Evolutionary conservation across 1,284 basidiomycete genomes (phyloP), one percentile per base, ranked within the genome.

Genomic region (Cutaneotrichosporon sp.): DNA sequence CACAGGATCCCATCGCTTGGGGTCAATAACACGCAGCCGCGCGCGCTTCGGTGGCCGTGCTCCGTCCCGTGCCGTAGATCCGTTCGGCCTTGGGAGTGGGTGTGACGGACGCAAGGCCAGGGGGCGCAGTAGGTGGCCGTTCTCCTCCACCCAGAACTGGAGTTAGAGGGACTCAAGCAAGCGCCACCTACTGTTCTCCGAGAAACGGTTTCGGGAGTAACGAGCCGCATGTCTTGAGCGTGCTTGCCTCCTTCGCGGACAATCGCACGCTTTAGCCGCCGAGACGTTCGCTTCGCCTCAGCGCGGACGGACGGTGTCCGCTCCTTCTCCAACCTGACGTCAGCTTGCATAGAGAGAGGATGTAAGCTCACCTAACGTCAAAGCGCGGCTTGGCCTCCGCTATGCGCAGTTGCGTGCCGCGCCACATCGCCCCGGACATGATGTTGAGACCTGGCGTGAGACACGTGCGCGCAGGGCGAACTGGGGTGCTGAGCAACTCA

Each of bases 381-480:
- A 53, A 72, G 7, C 46, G 37, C 3, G 66, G 66, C 56, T 73
- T 74, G 33, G 74, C 74, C 47, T 70, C 68, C 7, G 70, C 65
- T 1, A 75, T 56, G 19, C 69, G 65, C 3, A 75, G 57, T 49
- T 68, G 66, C 1, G 71, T 58, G 2, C 74, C 74, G 52, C 74
- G 64, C 71, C 72, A 75, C 34, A 60, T 70, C 1, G 71, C 69
- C 20, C 70, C 70, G 8, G 69, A 71, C 66, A 74, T 71, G 48
- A 69, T 73, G 51, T 72, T 74, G 16, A 75, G 62, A 54, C 70
- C 70, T 72, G 51, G 1, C 6, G 34, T 38, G 35, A 51, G 38
- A 20, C 24, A 9, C 29, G 16, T 51, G 9, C 33, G n/a, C 16
- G 32, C n/a, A 22, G 27, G 11, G 19, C 17, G 35, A 11, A 9